Conservation (phyloP, 345 rosid species). For the Murraya paniculata region DNA sequence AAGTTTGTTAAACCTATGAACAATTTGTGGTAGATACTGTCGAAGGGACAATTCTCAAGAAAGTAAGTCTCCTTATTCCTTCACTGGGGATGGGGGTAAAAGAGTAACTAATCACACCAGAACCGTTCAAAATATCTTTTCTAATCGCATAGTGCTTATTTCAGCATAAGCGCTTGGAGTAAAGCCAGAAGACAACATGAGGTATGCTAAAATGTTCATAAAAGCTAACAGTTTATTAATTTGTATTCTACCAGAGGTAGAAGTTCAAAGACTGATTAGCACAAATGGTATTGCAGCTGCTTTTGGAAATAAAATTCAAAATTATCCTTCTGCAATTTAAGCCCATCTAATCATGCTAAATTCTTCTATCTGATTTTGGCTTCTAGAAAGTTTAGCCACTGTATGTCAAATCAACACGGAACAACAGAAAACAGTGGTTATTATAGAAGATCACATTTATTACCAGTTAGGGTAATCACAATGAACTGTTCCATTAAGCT, state of each 20-base stretch:
- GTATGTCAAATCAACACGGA: not conserved
- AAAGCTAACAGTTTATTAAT: not conserved
- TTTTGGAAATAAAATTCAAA: not conserved
- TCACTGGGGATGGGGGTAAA: not conserved
- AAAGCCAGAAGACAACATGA: not conserved
- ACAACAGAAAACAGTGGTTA: not conserved
- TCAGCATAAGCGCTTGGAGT: not conserved
- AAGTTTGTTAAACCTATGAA: not conserved
- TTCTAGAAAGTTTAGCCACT: not conserved
- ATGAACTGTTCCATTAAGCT: slow-evolving; percentile 89
- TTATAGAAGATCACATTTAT: slow-evolving; percentile 8
- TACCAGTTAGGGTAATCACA: slow-evolving; percentile 91
- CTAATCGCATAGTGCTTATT: not conserved
- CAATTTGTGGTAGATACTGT: not conserved
- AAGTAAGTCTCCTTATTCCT: not conserved
- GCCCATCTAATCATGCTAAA: not conserved
- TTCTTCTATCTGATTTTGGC: not conserved
- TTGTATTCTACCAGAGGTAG: not conserved
- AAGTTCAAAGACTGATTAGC: not conserved
- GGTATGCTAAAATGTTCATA: not conserved
- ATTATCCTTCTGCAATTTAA: not conserved
- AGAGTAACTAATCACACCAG: not conserved
- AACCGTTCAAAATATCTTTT: not conserved
- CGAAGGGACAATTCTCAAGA: not conserved
- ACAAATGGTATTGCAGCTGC: not conserved